Base-by-base conservation (phyloP, 208 protist genomes). In the Leptomonas seymouri region DNA sequence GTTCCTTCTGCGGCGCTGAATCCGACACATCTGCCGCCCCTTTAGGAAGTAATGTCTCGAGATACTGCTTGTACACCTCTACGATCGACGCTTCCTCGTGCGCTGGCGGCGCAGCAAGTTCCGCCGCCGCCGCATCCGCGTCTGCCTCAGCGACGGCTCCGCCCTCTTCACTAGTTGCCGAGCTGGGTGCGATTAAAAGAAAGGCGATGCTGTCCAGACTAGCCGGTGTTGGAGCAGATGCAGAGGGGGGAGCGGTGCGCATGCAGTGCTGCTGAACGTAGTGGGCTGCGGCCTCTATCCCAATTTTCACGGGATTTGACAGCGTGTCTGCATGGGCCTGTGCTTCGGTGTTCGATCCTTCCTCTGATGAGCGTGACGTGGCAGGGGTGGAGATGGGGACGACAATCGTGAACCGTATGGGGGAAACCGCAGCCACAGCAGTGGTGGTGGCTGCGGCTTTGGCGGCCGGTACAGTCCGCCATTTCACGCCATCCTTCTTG, bases 401-500 rank as follows among this genome's bases (percentile, higher is more conserved):
- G 12, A 78, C 73, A 16, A 78, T 51, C 6, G 50, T 67, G 23
- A 69, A 78, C 12, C 73, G 67, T 8, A 73, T 9, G 20, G 64
- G 51, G 4, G 67, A 2, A 6, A 41, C 31, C 4, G 49, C 25
- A 36, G 71, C n/a, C 14, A 54, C 18, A 12, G 56, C 49, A 2
- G 42, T 41, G 7, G 51, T 18, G 2, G 62, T 28, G 15, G 55
- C 41, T 5, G 60, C 14, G 3, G 46, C 18, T 0, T 18, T 53
- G 4, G 48, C 23, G 0, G 62, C 7, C 48, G 57, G 48, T 36
- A 20, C 36, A 2, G 61, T 53, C 2, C 87, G 73, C 59, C 85
- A 62, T 45, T 81, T 84, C 15, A 73, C 75, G 23, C 88, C 88
- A 51, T 83, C 80, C n/a, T 69, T 71, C 71, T 93, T 93, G 5